Conservation (phyloP, 345 rosid genomes). For the Gossypium herbaceum region DNA sequence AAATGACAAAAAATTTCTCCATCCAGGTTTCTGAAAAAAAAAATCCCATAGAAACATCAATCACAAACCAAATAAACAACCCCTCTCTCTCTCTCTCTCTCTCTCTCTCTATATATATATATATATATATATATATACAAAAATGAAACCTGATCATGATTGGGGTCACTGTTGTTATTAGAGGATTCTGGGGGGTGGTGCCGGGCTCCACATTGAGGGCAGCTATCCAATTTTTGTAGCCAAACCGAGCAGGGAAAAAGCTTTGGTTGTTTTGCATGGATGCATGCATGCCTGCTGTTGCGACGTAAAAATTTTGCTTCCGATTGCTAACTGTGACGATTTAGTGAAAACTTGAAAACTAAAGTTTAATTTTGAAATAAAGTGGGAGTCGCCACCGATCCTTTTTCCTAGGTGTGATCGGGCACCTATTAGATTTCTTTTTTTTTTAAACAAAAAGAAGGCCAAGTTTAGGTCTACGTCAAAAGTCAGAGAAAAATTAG, state of each 20-base stretch:
- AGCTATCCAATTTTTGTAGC: conserved; percentile 7
- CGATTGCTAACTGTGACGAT: no score
- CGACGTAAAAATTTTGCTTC: no score
- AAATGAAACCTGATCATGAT: not conserved
- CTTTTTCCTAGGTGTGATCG: no score
- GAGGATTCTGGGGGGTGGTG: not conserved
- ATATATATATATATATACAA: not conserved
- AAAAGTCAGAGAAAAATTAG: no score
- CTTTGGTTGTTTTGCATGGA: not conserved
- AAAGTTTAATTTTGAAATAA: no score
- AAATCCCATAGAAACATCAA: not conserved
- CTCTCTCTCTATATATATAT: no score
- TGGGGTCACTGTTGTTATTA: not conserved
- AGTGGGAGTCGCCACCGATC: no score
- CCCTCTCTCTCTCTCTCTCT: no score
- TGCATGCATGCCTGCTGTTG: not conserved
- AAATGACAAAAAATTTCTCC: conserved; percentile 47
- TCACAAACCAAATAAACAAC: not conserved
- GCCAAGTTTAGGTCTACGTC: no score
- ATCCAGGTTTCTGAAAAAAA: conserved; percentile 40
- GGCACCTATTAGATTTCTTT: no score
- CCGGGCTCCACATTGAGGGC: conserved; percentile 26
- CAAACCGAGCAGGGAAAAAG: not conserved
- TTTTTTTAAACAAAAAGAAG: no score
- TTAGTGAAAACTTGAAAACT: no score